Base-by-base conservation (phyloP, 495 filamentous ascomycete species). In the Penicillium pancosmium region DNA sequence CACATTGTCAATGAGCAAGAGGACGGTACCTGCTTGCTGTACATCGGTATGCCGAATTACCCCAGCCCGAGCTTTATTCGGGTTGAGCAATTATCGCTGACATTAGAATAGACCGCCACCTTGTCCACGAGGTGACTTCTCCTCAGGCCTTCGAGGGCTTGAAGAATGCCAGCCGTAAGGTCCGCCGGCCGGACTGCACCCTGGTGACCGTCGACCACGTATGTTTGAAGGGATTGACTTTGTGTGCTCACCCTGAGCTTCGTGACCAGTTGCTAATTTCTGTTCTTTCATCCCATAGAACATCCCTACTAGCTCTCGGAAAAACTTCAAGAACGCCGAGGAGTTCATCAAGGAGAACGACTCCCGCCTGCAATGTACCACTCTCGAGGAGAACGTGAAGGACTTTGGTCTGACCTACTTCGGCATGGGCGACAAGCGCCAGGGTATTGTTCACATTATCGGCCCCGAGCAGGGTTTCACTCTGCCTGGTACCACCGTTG, bases 381-480 rank as follows among this genome's bases (percentile, higher is more conserved):
- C 94, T 40, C 86, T 98, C 33, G 94, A 98, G 73, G 86, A 97
- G 59, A 98, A 98, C 68, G 94, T 98, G 58, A 95, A 96, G 77
- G 89, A 91, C 55, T 97, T 97, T 64, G 92, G 90, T 63, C 83
- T 98, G 68, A 97, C 94, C 69, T 98, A 97, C 77, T 98, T 98
- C 66, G 94, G 94, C 52, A 86, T 98, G 59, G 92, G 87, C 41
- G 94, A 98, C 75, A 96, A 96, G 80, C 85, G 94, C 33, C 94
- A 98, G 79, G 94, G 94, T 63, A 98, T 98, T 69, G 94, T 98
- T 43, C 94, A 98, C 75, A 89, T 98, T 68, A 97, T 98, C 65
- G 94, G 94, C n/a, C 94, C 94, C 41, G 94, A 98, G 81, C 94
- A 98, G 74, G 94, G 94, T 60, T 98, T 98, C 81, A 98, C 94